Percentiles rank a stretch among this genome's conserved stretches.
Evolutionary conservation across 2,329 filamentous ascomycete genomes (phyloP).

Genomic region (Microcyclosporella mali): DNA sequence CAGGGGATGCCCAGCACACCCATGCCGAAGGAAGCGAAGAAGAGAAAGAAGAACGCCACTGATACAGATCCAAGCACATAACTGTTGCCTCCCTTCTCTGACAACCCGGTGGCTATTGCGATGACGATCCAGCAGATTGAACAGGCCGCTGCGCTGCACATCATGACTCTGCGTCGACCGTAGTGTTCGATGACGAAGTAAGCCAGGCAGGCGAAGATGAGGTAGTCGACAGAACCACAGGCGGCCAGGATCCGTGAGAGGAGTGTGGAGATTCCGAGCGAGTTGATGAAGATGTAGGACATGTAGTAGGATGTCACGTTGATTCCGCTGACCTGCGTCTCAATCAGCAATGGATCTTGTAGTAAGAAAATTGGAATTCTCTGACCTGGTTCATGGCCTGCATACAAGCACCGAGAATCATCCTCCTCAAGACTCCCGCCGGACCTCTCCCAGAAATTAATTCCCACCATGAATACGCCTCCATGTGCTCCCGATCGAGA

Average conservation of each 20-base stretch:
- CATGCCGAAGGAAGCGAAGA: slow-evolving; percentile 36
- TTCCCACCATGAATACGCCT: slow-evolving; percentile 42
- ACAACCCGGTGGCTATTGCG: slow-evolving; percentile 39
- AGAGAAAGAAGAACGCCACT: slow-evolving; percentile 41
- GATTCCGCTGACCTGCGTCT: slow-evolving; percentile 14
- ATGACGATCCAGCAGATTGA: slow-evolving; percentile 47
- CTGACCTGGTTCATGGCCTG: slow-evolving; percentile 25
- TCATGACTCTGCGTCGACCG: slow-evolving; percentile 46
- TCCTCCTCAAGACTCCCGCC: slow-evolving; percentile 19
- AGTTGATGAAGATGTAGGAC: slow-evolving; percentile 46
- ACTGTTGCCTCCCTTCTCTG: slow-evolving; percentile 37
- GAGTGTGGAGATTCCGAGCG: slow-evolving; percentile 45
- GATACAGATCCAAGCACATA: slow-evolving; percentile 44
- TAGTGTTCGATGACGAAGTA: slow-evolving; percentile 46
- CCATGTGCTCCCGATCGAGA: slow-evolving; percentile 41
- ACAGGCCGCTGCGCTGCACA: slow-evolving; percentile 44
- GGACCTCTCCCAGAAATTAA: slow-evolving; percentile 41
- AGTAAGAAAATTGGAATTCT: background rate
- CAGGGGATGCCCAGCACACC: slow-evolving; percentile 36
- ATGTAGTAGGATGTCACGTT: slow-evolving; percentile 30
- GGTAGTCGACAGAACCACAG: slow-evolving; percentile 47
- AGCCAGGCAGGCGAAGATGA: slow-evolving; percentile 41
- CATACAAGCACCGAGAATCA: slow-evolving; percentile 24
- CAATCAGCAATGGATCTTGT: background rate
- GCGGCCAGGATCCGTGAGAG: slow-evolving; percentile 46